phyloP scores from a whole-genome alignment of 768 basidiomycete genomes.

The Megacollybia marginata region DNA sequence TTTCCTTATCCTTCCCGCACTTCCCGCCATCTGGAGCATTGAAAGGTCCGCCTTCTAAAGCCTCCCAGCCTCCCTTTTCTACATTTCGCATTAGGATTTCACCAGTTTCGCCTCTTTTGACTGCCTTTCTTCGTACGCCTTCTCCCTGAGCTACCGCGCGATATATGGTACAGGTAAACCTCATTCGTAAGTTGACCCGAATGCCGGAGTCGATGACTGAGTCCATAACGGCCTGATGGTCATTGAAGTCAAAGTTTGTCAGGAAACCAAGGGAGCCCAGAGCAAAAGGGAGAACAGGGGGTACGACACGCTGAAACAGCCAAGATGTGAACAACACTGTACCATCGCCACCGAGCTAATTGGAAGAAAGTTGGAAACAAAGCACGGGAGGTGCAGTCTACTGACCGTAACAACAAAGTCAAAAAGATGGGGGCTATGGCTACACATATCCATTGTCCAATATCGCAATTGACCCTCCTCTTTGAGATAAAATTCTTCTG shows the following conservation, averaged over 20 bases:
- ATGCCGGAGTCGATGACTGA: constrained; percentile 87
- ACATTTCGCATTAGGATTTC: constrained; percentile 96
- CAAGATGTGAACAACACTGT: constrained; percentile 98
- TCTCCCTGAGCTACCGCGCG: constrained; percentile 77
- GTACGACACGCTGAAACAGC: constrained; percentile 97
- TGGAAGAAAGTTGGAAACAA: constrained; percentile 6
- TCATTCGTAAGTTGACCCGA: constrained; percentile 96
- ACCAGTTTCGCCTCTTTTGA: constrained; percentile 90
- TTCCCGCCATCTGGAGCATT: constrained; percentile 35
- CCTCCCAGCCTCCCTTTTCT: constrained; percentile 92
- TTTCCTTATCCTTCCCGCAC: constrained; percentile 81
- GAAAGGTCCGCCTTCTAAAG: constrained; percentile 71
- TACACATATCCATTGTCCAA: constrained; percentile 98
- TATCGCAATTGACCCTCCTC: constrained; percentile 92
- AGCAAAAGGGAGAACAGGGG: constrained; percentile 96
- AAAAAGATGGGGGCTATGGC: constrained; percentile 81
- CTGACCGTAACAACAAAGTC: constrained; percentile 96
- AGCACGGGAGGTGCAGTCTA: constrained; percentile 4
- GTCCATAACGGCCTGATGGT: constrained; percentile 82
- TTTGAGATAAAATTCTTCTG: constrained; percentile 31
- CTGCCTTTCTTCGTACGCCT: constrained; percentile 64
- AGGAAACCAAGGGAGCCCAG: constrained; percentile 96
- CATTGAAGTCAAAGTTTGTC: constrained; percentile 90
- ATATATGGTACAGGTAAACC: constrained; percentile 98
- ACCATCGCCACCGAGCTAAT: constrained; percentile 93